These are phyloP conservation scores for Chlamydomonas reinhardtii DNA, from an alignment of 163 green algal genomes.

Conservation along the genomic window DNA sequence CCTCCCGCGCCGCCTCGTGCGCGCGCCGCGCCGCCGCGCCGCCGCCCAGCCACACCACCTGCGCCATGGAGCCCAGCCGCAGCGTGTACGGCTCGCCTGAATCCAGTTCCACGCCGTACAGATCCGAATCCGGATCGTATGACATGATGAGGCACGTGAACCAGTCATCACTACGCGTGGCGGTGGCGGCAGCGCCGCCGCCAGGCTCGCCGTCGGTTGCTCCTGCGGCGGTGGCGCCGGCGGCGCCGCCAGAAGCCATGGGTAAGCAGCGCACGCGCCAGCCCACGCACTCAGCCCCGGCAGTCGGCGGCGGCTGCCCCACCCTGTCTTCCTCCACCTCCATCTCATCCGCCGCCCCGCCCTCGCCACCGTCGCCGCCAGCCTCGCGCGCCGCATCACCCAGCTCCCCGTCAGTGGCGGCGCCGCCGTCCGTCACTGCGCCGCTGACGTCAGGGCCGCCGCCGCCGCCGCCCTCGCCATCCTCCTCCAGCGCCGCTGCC, in stretches of 20 bases:
- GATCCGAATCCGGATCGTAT: not conserved
- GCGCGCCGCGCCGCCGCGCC: not conserved
- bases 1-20: not conserved
- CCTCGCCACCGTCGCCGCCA: too few relatives aligned
- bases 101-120: not conserved
- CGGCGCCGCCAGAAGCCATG: not conserved
- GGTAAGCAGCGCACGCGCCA: constrained; percentile 1
- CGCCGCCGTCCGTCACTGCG: too few relatives aligned
- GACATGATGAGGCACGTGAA: constrained; percentile 8
- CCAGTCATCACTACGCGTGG: not conserved
- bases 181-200: not conserved
- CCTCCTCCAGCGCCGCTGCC: not conserved
- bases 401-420: not conserved
- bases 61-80: not conserved
- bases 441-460: not conserved
- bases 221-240: not conserved
- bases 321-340: too few relatives aligned
- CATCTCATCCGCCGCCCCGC: too few relatives aligned
- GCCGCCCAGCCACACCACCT: not conserved
- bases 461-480: not conserved
- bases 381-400: too few relatives aligned
- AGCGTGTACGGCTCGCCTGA: not conserved
- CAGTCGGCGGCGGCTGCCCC: too few relatives aligned
- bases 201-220: not conserved
- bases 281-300: not conserved